Percentiles rank a stretch among this genome's conserved stretches.
Conservation (phyloP, 805 yeast species). For the Hagleromyces aurorensis region DNA sequence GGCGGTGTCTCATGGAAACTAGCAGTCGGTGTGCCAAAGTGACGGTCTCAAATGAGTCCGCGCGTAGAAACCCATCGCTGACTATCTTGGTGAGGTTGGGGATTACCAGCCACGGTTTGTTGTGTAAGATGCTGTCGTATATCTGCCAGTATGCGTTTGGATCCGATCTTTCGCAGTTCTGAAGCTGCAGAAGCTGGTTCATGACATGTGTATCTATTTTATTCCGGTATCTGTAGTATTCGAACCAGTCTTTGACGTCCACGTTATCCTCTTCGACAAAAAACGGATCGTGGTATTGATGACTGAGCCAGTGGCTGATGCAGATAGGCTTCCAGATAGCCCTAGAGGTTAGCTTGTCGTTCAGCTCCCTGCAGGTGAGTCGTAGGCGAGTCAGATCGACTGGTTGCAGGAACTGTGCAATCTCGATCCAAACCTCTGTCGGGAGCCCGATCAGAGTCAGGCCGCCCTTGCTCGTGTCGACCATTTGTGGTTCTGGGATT, state of each 20-base stretch:
- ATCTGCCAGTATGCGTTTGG: slow-evolving; percentile 3
- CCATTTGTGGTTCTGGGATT: no score
- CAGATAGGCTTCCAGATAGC: slow-evolving; percentile 15
- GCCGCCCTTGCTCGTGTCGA: no score
- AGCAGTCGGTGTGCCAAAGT: slow-evolving; percentile 11
- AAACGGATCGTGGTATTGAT: slow-evolving; percentile 8
- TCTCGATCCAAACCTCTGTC: slow-evolving; percentile 15
- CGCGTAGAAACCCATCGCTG: slow-evolving; percentile 3
- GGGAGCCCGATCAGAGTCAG: slow-evolving; percentile 6
- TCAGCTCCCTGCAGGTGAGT: slow-evolving; percentile 7
- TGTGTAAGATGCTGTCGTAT: slow-evolving; percentile 4
- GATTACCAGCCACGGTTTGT: slow-evolving; percentile 7
- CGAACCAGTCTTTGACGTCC: slow-evolving; percentile 8
- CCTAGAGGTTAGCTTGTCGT: slow-evolving; percentile 5
- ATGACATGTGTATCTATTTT: slow-evolving; percentile 7
- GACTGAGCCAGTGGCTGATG: slow-evolving; percentile 11
- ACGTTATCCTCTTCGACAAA: slow-evolving; percentile 1
- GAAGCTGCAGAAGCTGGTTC: no score
- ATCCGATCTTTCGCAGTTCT: slow-evolving; percentile 1
- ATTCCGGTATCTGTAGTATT: slow-evolving; percentile 8
- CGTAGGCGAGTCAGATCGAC: slow-evolving; percentile 12
- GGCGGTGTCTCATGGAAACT: slow-evolving; percentile 12
- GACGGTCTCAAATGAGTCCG: slow-evolving; percentile 7
- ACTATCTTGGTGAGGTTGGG: slow-evolving; percentile 8
- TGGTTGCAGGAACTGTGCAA: slow-evolving; percentile 6